Conservation (phyloP, 768 basidiomycete genomes). For the Xerocomellus amylosporus region DNA sequence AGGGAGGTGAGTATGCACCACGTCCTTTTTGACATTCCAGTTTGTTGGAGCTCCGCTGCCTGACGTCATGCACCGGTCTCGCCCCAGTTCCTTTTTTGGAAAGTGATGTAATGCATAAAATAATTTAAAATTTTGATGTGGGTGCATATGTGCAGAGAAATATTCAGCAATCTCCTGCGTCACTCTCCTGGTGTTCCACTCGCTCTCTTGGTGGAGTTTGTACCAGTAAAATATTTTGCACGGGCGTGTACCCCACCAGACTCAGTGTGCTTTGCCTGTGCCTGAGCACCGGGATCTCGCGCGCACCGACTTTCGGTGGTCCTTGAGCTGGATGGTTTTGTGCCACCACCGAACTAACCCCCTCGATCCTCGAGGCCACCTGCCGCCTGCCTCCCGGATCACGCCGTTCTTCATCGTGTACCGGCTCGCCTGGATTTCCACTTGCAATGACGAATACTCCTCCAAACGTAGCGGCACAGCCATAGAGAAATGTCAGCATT, state of each 20-base stretch:
- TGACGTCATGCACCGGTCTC: slow-evolving; percentile 30
- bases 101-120: not conserved
- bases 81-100: slow-evolving; percentile 11
- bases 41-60: slow-evolving; percentile 32
- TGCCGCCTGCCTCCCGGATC: slow-evolving; percentile 31
- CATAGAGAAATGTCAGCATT: slow-evolving; percentile 81
- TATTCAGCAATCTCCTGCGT: not conserved
- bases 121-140: not conserved
- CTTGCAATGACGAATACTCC: slow-evolving; percentile 89
- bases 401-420: slow-evolving; percentile 30
- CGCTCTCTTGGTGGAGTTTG: slow-evolving; percentile 61
- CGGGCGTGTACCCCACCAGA: slow-evolving; percentile 70
- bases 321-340: slow-evolving; percentile 44
- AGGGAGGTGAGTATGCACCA: slow-evolving; percentile 12
- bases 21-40: slow-evolving; percentile 32
- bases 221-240: slow-evolving; percentile 68
- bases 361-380: slow-evolving; percentile 28
- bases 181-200: slow-evolving; percentile 34
- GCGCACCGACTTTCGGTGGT: slow-evolving; percentile 42
- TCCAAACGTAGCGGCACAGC: slow-evolving; percentile 83
- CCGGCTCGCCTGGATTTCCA: slow-evolving; percentile 27
- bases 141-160: not conserved
- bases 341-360: slow-evolving; percentile 20
- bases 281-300: slow-evolving; percentile 46
- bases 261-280: slow-evolving; percentile 55